A percentile compares a stretch with the other conserved stretches of the same genome.
These are phyloP conservation scores for Allomyces javanicus DNA, from an alignment of 192 early-diverging fungal genomes.

Conservation along the genomic window DNA sequence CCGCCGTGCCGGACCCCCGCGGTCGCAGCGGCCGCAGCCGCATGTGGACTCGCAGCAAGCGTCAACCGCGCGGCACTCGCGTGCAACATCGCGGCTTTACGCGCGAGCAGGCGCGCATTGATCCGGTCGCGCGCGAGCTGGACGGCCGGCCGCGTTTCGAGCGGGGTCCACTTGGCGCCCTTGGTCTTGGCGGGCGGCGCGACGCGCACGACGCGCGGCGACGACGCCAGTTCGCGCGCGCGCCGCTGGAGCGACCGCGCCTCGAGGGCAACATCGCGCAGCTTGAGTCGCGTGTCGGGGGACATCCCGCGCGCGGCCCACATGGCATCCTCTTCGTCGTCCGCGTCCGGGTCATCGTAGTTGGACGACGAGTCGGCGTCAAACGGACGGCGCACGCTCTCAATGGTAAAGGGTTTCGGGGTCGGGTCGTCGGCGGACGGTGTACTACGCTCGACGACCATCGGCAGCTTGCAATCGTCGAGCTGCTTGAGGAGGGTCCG, in stretches of 20 bases:
- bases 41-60: too few species aligned
- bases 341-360: conserved; percentile 3
- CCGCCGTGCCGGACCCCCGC: not conserved
- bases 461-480: conserved; percentile 12
- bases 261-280: not conserved
- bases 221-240: not conserved
- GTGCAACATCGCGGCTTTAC: not conserved
- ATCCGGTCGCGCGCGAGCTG: not conserved
- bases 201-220: not conserved
- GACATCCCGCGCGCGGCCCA: conserved; percentile 25
- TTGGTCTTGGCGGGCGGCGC: not conserved
- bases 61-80: not conserved
- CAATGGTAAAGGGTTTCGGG: not conserved
- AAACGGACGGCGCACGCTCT: conserved; percentile 3
- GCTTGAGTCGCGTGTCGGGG: conserved; percentile 10
- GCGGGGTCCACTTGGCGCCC: not conserved
- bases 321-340: conserved; percentile 10
- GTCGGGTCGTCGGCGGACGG: not conserved
- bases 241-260: not conserved
- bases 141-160: not conserved
- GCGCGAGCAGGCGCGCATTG: not conserved
- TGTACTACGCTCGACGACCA: conserved; percentile 6
- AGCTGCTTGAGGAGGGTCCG: conserved; percentile 22
- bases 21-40: too few species aligned
- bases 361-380: not conserved